Evolutionary conservation across 2,329 filamentous ascomycete species (phyloP).

Genomic region (Colletotrichum australisinense): DNA sequence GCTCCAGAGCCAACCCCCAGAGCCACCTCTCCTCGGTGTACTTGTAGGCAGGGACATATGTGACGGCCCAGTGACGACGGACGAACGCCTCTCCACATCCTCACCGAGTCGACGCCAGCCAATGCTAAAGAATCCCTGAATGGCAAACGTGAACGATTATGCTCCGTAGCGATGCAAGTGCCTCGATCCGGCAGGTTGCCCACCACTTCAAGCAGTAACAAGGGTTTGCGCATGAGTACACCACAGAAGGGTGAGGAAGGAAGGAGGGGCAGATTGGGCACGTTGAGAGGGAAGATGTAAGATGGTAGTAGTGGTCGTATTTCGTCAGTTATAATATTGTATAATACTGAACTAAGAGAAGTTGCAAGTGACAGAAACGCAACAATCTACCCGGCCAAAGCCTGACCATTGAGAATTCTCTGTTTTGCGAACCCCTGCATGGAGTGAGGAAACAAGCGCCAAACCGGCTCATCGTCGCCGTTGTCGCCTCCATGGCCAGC

Average conservation of each 20-base stretch:
- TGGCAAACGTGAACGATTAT: neutral
- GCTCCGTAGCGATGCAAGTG: neutral
- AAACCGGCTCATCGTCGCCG: constrained; percentile 10
- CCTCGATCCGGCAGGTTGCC: neutral
- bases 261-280: neutral
- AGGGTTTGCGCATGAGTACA: neutral
- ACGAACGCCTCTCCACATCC: constrained; percentile 25
- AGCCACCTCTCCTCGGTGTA: constrained; percentile 19
- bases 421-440: constrained; percentile 15
- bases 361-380: constrained; percentile 16
- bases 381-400: constrained; percentile 4
- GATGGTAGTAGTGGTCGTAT: neutral
- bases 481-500: neutral
- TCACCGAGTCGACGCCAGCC: constrained; percentile 31
- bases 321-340: constrained; percentile 11
- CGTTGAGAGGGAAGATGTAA: neutral
- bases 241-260: neutral
- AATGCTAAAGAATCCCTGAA: constrained; percentile 10
- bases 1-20: neutral
- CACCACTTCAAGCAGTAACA: neutral
- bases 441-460: constrained; percentile 10
- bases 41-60: neutral
- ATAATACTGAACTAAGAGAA: neutral
- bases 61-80: constrained; percentile 27
- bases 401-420: constrained; percentile 7